Conservation (phyloP, 228 moss, liverwort and hornwort species). For the Sphagnum magellanicum region DNA sequence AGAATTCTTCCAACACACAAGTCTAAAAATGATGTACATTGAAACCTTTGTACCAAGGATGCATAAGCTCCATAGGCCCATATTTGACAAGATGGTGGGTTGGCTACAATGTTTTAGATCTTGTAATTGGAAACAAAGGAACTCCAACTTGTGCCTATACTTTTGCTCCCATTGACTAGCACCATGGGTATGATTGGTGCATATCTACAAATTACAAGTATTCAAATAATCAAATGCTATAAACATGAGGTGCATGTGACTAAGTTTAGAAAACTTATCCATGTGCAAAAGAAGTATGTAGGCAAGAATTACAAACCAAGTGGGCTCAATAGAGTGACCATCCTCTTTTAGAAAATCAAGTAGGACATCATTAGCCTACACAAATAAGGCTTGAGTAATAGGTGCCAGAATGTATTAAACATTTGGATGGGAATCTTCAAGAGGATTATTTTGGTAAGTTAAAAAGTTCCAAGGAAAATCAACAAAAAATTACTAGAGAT, state of each 20-base stretch:
- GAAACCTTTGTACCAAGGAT: conserved; percentile 98
- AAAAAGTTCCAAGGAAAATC: too few species aligned
- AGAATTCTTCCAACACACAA: too few species aligned
- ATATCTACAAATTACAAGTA: conserved; percentile 27
- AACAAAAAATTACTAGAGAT: too few species aligned
- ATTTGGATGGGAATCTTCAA: too few species aligned
- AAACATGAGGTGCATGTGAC: too few species aligned
- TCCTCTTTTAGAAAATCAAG: conserved; percentile 88
- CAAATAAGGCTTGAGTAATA: conserved; percentile 76
- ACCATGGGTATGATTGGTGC: conserved; percentile 89
- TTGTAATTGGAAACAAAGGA: conserved; percentile 92
- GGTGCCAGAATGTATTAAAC: conserved; percentile 80
- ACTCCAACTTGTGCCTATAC: conserved; percentile 98
- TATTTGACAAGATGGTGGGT: conserved; percentile 44
- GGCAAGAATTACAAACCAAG: conserved; percentile 61
- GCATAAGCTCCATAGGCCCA: conserved; percentile 68
- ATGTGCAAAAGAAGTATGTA: too few species aligned
- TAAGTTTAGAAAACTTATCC: too few species aligned
- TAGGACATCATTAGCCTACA: conserved; percentile 76
- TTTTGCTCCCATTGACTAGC: conserved; percentile 95
- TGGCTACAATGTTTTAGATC: conserved; percentile 69
- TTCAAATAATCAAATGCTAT: not conserved
- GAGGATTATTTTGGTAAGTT: too few species aligned
- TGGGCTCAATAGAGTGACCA: conserved; percentile 85
- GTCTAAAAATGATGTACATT: too few species aligned